Evolutionary conservation across 2,329 filamentous ascomycete species (phyloP).

Genomic region (Apiospora pterosperma): DNA sequence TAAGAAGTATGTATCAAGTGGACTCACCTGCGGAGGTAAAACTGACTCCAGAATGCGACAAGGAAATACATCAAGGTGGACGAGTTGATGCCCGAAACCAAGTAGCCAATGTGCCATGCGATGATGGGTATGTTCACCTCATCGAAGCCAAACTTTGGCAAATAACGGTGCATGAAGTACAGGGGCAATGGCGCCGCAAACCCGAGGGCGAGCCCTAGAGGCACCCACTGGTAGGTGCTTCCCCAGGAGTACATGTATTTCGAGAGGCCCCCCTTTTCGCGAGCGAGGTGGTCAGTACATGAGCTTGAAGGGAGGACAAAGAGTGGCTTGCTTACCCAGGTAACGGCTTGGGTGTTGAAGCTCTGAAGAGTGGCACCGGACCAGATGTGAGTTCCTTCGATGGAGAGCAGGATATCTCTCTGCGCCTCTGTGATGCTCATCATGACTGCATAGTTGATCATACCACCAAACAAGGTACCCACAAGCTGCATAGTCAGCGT

Average conservation of each 20-base stretch:
- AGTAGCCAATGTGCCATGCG: slow-evolving; percentile 17
- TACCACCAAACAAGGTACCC: slow-evolving; percentile 29
- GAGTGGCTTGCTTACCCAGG: neutral
- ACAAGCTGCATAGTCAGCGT: slow-evolving; percentile 22
- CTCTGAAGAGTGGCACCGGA: slow-evolving; percentile 34
- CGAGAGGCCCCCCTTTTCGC: slow-evolving; percentile 20
- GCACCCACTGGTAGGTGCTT: slow-evolving; percentile 30
- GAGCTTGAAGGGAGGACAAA: neutral
- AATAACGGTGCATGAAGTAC: slow-evolving; percentile 26
- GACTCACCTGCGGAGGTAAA: slow-evolving; percentile 29
- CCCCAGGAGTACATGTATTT: slow-evolving; percentile 32
- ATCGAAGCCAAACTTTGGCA: slow-evolving; percentile 18
- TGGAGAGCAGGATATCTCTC: slow-evolving; percentile 27
- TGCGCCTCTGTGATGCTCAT: slow-evolving; percentile 34
- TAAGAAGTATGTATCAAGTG: neutral
- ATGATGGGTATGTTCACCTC: slow-evolving; percentile 35
- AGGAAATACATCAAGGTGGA: slow-evolving; percentile 24
- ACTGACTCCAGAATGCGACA: slow-evolving; percentile 27
- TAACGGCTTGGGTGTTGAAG: slow-evolving; percentile 29
- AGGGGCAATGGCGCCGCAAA: slow-evolving; percentile 33
- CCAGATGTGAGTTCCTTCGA: slow-evolving; percentile 38
- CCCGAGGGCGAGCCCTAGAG: slow-evolving; percentile 32
- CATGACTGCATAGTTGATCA: slow-evolving; percentile 37
- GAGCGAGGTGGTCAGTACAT: slow-evolving; percentile 17
- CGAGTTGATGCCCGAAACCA: slow-evolving; percentile 36